Base-by-base conservation (phyloP, 352 stramenopile genomes). In the Globisporangium recalcitrans region DNA sequence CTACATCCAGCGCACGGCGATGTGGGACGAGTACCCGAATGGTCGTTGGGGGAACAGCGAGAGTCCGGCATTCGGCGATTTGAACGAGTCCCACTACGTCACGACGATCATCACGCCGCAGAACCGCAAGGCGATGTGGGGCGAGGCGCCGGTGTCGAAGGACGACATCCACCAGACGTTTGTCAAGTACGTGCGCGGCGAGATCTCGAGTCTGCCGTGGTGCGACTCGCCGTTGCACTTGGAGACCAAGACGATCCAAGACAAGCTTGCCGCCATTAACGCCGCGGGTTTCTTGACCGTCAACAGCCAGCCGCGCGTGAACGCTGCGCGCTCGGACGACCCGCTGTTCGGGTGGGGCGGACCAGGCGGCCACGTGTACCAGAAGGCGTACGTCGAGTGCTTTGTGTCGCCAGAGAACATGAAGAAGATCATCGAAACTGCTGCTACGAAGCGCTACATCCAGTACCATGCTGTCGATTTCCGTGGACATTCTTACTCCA, bases 341-440 rank as follows among this genome's bases (percentile, higher is more conserved):
- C 76, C 81, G 26, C 75, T 93, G 52, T 99, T 98, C 82, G 97
- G 97, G 36, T 99, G 97, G 97, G 97, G 97, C 63, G 96, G 96
- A 11, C 72, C 78, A 26, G 95, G 95, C 57, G 97, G 97, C 34
- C 89, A 87, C 51, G 96, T 99, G 40, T 99, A 99, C 79, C 97
- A 99, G 76, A 99, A 99, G 80, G 96, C 95, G 24, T 99, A 99
- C 76, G 91, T 98, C 62, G 97, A 99, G 80, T 99, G 95, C 74
- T 99, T 99, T 72, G 89, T 97, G 55, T 98, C 88, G 57, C 96
- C 96, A 6, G 82, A 96, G 58, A 92, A 93, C 64, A 85, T 97
- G 72, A 93, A 93, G 71, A 88, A 87, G 64, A 88, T 97, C 62
- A 97, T 97, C 26, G 85, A 96, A 19, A 87, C 88, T 27, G 85